Evolutionary conservation across 176 grass and related monocot species (phyloP).

Genomic region (Olyra latifolia): DNA sequence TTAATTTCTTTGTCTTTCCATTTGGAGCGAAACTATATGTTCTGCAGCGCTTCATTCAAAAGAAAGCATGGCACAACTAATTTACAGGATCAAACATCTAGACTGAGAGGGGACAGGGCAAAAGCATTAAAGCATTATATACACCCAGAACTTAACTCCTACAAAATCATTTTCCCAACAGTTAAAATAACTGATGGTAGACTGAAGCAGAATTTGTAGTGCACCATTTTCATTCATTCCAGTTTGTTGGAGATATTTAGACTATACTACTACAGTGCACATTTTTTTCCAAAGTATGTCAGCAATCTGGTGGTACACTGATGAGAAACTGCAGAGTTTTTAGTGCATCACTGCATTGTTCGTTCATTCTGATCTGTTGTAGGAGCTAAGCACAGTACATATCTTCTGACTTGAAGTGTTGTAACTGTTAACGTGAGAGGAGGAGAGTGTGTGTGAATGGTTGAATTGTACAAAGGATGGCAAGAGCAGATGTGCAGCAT

Average conservation of each 20-base stretch:
- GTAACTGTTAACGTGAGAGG: too few relatives aligned
- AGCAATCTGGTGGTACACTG: background rate
- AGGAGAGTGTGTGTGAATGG: too few relatives aligned
- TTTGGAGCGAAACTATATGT: background rate
- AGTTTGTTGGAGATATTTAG: background rate
- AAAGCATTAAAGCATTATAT: background rate
- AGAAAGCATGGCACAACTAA: conserved; percentile 9
- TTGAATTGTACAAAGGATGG: too few relatives aligned
- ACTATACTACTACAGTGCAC: background rate
- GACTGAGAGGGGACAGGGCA: background rate
- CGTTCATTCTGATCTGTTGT: background rate
- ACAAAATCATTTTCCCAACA: background rate
- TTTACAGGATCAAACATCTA: background rate
- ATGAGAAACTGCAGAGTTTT: background rate
- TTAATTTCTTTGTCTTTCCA: background rate
- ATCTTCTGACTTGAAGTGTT: background rate
- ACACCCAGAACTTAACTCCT: background rate
- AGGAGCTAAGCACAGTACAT: background rate
- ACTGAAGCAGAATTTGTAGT: background rate
- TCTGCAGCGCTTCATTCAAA: background rate
- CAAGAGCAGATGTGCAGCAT: too few relatives aligned
- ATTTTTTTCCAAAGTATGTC: background rate
- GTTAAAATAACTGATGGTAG: background rate
- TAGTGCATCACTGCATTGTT: background rate
- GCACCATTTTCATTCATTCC: background rate